Percentiles rank a stretch among this genome's conserved stretches.
Evolutionary conservation across 1,284 basidiomycete species (phyloP).

Genomic region (Cystobasidiaceae sp.): DNA sequence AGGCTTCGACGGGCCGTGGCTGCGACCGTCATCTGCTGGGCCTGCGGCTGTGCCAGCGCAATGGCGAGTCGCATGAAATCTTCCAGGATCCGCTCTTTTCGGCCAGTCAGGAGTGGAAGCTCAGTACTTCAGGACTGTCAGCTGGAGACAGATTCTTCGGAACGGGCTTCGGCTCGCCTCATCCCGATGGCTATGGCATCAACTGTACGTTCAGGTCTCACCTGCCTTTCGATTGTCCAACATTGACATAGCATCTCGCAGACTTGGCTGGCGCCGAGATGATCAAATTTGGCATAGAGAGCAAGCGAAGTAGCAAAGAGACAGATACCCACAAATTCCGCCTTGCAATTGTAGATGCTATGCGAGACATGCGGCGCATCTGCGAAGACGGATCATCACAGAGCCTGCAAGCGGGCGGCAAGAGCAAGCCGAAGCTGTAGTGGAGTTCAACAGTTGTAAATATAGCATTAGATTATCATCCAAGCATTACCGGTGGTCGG

Average conservation of each 20-base stretch:
- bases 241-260: slow-evolving; percentile 44
- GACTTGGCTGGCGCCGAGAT: slow-evolving; percentile 74
- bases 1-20: slow-evolving; percentile 75
- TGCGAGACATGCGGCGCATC: slow-evolving; percentile 65
- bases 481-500: too few species aligned
- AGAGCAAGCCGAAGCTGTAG: neutral
- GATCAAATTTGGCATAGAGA: slow-evolving; percentile 93
- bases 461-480: too few species aligned
- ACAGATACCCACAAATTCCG: slow-evolving; percentile 73
- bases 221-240: neutral
- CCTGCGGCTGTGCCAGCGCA: slow-evolving; percentile 61
- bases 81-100: slow-evolving; percentile 76
- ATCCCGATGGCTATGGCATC: slow-evolving; percentile 82
- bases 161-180: slow-evolving; percentile 78
- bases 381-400: slow-evolving; percentile 49
- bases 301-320: slow-evolving; percentile 64
- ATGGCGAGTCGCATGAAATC: slow-evolving; percentile 52
- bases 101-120: slow-evolving; percentile 76
- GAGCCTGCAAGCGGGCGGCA: neutral
- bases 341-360: slow-evolving; percentile 59
- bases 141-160: slow-evolving; percentile 82
- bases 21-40: slow-evolving; percentile 90
- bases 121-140: slow-evolving; percentile 86
- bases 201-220: slow-evolving; percentile 61
- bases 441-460: too few species aligned